Evolutionary conservation across 2,329 filamentous ascomycete genomes (phyloP).

Genomic region (Phyllosticta citribraziliensis): DNA sequence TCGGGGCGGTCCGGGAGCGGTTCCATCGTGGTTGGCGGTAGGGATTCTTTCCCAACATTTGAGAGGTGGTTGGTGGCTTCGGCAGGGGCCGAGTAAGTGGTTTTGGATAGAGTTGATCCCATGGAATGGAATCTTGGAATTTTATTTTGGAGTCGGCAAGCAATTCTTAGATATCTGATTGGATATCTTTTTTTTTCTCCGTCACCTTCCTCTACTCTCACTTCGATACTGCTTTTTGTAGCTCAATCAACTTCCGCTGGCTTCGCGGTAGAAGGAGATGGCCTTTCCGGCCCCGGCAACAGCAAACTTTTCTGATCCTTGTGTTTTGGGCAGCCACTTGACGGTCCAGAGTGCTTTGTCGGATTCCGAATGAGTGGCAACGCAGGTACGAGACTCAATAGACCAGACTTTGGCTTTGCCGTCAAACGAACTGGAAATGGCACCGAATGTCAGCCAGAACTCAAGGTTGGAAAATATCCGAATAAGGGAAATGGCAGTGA

Average conservation of each 20-base stretch:
- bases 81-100: neutral
- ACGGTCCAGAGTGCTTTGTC: slow-evolving; percentile 37
- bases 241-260: slow-evolving; percentile 20
- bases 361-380: slow-evolving; percentile 87
- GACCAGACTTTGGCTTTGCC: slow-evolving; percentile 97
- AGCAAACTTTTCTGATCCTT: slow-evolving; percentile 32
- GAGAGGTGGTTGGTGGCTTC: neutral
- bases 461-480: neutral
- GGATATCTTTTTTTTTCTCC: neutral
- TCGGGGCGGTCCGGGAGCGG: neutral
- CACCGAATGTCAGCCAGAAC: neutral
- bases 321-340: slow-evolving; percentile 29
- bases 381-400: slow-evolving; percentile 70
- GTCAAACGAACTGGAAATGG: slow-evolving; percentile 56
- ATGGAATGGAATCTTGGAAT: neutral
- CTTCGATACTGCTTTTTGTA: neutral
- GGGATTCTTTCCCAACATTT: neutral
- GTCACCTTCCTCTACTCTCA: neutral
- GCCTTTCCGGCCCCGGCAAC: slow-evolving; percentile 27
- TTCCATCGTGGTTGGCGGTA: neutral
- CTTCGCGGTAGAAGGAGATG: slow-evolving; percentile 31
- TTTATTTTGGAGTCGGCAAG: neutral
- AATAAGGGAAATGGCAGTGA: neutral
- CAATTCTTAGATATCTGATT: neutral
- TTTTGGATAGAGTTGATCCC: neutral